These are phyloP conservation scores for Russula dissimulans DNA, from an alignment of 768 basidiomycete species.

Conservation along the genomic window DNA sequence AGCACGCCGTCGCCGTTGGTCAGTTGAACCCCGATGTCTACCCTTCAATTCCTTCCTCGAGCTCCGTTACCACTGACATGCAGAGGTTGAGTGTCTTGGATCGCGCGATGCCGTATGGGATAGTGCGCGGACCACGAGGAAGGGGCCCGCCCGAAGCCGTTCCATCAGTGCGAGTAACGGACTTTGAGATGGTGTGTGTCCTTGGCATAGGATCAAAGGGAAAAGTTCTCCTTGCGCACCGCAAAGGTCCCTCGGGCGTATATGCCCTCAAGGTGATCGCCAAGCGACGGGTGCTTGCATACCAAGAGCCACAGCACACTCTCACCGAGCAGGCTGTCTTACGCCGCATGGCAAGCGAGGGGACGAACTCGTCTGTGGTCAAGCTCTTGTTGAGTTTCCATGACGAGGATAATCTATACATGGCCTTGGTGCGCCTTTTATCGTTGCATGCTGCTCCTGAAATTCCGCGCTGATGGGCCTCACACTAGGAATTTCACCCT, in stretches of 20 bases:
- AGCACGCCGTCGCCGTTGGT: slow-evolving; percentile 82
- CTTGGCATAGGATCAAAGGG: slow-evolving; percentile 97
- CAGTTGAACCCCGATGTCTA: slow-evolving; percentile 77
- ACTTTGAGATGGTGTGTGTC: slow-evolving; percentile 98
- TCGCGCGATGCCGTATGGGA: background rate
- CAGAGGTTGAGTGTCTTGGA: background rate
- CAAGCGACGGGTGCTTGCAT: slow-evolving; percentile 91
- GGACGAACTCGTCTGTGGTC: slow-evolving; percentile 88
- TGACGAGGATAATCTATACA: slow-evolving; percentile 92
- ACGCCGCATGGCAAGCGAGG: slow-evolving; percentile 84
- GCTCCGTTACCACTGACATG: slow-evolving; percentile 4
- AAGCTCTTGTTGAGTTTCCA: slow-evolving; percentile 97
- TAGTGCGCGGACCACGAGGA: slow-evolving; percentile 9
- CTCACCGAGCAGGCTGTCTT: slow-evolving; percentile 93
- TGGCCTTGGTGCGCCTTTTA: slow-evolving; percentile 71
- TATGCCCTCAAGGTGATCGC: slow-evolving; percentile 97
- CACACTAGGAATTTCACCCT: slow-evolving; percentile 75
- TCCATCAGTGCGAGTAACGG: slow-evolving; percentile 69
- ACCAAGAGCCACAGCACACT: slow-evolving; percentile 93
- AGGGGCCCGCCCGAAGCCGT: slow-evolving; percentile 39
- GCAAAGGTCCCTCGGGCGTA: slow-evolving; percentile 59
- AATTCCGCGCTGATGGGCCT: background rate
- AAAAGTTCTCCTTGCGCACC: slow-evolving; percentile 85
- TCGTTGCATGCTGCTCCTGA: too few species aligned
- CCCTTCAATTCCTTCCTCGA: slow-evolving; percentile 42